phyloP scores from a whole-genome alignment of 2,329 filamentous ascomycete species.

The Fusarium sp. region DNA sequence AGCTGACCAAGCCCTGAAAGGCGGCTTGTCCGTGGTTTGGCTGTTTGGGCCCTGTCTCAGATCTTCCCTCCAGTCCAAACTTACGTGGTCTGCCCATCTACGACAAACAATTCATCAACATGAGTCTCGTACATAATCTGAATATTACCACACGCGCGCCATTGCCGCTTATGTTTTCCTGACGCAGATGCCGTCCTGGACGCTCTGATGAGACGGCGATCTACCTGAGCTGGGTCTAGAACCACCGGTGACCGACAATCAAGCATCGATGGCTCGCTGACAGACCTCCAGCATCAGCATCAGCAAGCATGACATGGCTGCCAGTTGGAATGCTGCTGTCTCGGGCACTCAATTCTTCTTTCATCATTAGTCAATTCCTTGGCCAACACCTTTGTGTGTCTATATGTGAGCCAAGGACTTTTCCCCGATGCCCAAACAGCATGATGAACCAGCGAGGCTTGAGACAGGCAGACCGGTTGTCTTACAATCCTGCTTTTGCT shows the following conservation, averaged over 20 bases:
- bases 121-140: not conserved
- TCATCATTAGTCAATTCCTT: conserved; percentile 1
- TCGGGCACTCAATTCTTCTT: conserved; percentile 4
- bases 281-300: conserved; percentile 5
- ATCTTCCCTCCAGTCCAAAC: conserved; percentile 19
- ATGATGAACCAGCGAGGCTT: not conserved
- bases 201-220: not conserved
- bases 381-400: not conserved
- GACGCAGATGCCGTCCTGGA: not conserved
- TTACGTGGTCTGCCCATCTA: conserved; percentile 7
- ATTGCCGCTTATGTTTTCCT: conserved; percentile 14
- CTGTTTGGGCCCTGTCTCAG: conserved; percentile 31
- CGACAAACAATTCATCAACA: not conserved
- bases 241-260: not conserved
- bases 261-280: not conserved
- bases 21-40: conserved; percentile 14
- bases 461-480: not conserved
- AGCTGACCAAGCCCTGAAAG: conserved; percentile 14
- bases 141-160: conserved; percentile 14
- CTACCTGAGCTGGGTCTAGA: not conserved
- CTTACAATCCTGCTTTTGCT: conserved; percentile 10
- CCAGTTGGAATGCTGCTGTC: conserved; percentile 10
- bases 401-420: conserved; percentile 2
- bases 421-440: not conserved
- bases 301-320: conserved; percentile 18